Evolutionary conservation across 768 basidiomycete species (phyloP).

Genomic region (Termitomyces sp.): DNA sequence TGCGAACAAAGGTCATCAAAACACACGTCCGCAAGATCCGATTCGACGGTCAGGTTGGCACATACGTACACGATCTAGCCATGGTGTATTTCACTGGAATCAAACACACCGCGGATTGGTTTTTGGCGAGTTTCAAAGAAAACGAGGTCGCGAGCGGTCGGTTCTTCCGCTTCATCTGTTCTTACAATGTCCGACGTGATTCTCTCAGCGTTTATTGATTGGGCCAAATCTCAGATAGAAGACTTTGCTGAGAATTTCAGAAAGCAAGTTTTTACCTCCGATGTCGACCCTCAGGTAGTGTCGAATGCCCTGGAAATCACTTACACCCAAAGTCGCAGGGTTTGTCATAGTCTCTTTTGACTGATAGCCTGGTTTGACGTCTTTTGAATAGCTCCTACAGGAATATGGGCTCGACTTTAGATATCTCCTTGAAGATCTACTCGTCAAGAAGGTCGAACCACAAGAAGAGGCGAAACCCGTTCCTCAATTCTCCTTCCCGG

Average conservation of each 20-base stretch:
- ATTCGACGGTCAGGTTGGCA: conserved; percentile 84
- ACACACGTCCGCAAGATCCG: conserved; percentile 81
- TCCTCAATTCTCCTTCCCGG: conserved; percentile 30
- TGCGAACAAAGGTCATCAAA: conserved; percentile 72
- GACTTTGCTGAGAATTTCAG: conserved; percentile 81
- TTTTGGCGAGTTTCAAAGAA: conserved; percentile 91
- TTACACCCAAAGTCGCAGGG: conserved; percentile 81
- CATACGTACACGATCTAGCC: conserved; percentile 85
- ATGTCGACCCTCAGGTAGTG: conserved; percentile 66
- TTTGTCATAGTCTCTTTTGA: conserved; percentile 28
- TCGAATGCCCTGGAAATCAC: conserved; percentile 80
- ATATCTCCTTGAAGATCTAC: conserved; percentile 79
- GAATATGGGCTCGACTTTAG: conserved; percentile 95
- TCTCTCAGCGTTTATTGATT: conserved; percentile 84
- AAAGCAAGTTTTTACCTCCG: conserved; percentile 88
- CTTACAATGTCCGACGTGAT: neutral
- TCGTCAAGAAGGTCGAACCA: conserved; percentile 43
- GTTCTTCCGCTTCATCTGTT: conserved; percentile 27
- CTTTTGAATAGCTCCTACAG: conserved; percentile 63
- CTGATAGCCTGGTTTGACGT: neutral
- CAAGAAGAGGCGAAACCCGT: conserved; percentile 32
- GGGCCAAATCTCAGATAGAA: conserved; percentile 88
- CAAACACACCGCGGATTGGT: conserved; percentile 99
- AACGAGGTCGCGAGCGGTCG: conserved; percentile 90
- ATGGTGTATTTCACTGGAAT: conserved; percentile 92